Base-by-base conservation (phyloP, 495 filamentous ascomycete genomes). In the Penicillium ochrochloron region DNA sequence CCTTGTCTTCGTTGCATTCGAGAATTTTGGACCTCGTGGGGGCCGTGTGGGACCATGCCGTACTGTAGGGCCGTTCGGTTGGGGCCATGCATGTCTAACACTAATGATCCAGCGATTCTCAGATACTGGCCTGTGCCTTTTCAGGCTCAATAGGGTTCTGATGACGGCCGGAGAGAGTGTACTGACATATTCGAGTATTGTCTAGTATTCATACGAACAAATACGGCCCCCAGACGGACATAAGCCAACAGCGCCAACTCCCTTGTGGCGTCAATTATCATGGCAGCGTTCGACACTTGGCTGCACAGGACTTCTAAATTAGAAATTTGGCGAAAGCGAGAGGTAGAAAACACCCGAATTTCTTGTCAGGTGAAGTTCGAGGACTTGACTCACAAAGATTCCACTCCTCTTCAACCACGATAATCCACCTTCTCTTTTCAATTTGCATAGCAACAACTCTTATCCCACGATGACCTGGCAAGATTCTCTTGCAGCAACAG, bases 11-110 rank as follows among this genome's bases (percentile, higher is more conserved):
- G 42, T 51, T 51, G 10, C 23, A 51, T 51, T 51, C 46, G 46
- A 27, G n/a, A 29, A 27, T 51, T 51, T 23, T 27, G 46, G 46
- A n/a, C 46, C 25, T 51, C 46, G 46, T 51, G 46, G 46, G 46
- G 46, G 46, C 46, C 46, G 14, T 21, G 46, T 15, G 44, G 44
- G 12, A 14, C 44, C 44, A 50, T 9, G 9, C 19, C 44, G 5
- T 17, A 27, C 19, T 12, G 8, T 23, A 25, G 6, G 46, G 23
- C 10, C 21, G 21, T 29, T 29, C 23, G 11, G 3, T 23, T 27
- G 23, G 21, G 23, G 46, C 44, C 12, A 14, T 27, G 7, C 46
- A 46, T 21, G 14, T 42, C 21, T 5, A 51, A 51, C 46, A 29
- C 46, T 51, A 25, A 41, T 57, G 23, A 41, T 57, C 34, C 31